Percentiles rank a stretch among this genome's conserved stretches.
These are phyloP conservation scores for Nectriaceae sp. DNA, from an alignment of 2,329 filamentous ascomycete species.

Conservation along the genomic window DNA sequence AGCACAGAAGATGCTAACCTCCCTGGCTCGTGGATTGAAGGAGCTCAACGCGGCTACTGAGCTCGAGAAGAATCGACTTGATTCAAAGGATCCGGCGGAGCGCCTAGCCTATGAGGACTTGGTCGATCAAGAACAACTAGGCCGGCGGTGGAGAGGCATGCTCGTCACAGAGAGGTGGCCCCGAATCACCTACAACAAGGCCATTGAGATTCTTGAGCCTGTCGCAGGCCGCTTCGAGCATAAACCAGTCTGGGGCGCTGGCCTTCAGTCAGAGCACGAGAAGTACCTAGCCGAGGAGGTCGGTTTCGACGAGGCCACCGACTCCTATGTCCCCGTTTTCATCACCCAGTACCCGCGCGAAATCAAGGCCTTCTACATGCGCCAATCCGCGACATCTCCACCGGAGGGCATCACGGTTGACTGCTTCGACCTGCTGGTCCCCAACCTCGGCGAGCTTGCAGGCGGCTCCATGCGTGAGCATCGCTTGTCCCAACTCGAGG, in stretches of 20 bases:
- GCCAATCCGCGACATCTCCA: conserved; percentile 34
- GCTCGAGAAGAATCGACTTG: conserved; percentile 39
- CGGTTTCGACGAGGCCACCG: conserved; percentile 49
- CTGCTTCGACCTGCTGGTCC: conserved; percentile 88
- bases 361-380: conserved; percentile 86
- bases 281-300: conserved; percentile 75
- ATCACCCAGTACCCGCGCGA: conserved; percentile 88
- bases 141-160: conserved; percentile 73
- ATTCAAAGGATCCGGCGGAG: conserved; percentile 42
- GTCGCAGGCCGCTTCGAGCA: conserved; percentile 66
- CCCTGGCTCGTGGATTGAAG: conserved; percentile 43
- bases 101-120: conserved; percentile 46
- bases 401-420: conserved; percentile 63
- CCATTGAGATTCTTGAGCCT: conserved; percentile 67
- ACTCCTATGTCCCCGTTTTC: conserved; percentile 70
- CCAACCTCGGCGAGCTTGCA: conserved; percentile 82
- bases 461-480: conserved; percentile 91
- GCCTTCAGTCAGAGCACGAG: conserved; percentile 90
- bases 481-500: conserved; percentile 64
- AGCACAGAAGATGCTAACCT: conserved; percentile 76
- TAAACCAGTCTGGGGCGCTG: conserved; percentile 68
- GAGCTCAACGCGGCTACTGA: conserved; percentile 47
- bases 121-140: conserved; percentile 50
- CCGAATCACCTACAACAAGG: conserved; percentile 79
- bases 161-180: conserved; percentile 62